Evolutionary conservation across 2,329 filamentous ascomycete species (phyloP), one percentile per base, ranked within the genome.

Genomic region (Colletotrichum horii): DNA sequence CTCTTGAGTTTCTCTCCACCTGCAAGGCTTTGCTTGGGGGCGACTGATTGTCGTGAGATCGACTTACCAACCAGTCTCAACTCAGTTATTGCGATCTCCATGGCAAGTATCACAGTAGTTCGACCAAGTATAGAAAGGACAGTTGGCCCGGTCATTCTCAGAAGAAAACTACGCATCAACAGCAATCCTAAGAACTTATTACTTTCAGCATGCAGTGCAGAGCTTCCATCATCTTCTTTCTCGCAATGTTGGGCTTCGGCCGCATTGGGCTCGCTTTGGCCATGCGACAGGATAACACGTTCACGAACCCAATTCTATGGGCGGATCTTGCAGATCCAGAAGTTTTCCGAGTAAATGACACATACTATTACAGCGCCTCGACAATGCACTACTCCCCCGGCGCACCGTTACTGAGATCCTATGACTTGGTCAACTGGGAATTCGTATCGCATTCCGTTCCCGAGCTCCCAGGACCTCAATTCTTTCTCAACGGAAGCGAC

Each of bases 361-460:
- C 84, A 2, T 90, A 79, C 68, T 90, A 86, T 80, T 90, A 89
- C 80, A 88, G 87, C 76, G 87, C 88, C 3, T 90, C 88, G 3
- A 89, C 84, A 1, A 88, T 90, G 79, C 86, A 88, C 64, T 90
- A 87, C 78, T 89, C 87, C 6, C 85, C 89, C 8, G 89, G 89
- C 7, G 89, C 89, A 0, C 89, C 89, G 0, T 83, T 91, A 3
- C 82, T 91, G 3, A 83, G 85, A 32, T 90, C 89, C 0, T 87
- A 87, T 71, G 88, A 91, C 77, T 84, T 91, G 0, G 85, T 87
- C 22, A 89, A 87, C 74, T 88, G 86, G 87, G 83, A 87, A 55
- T 79, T 80, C 7, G 78, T 86, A 30, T 82, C 83, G 4, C 86
- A 88, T 76, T 84, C 83, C 2, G 83, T 88, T 4, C 86, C 85